Conservation (phyloP, 2,329 filamentous ascomycete genomes). For the Microascus cirrosus region DNA sequence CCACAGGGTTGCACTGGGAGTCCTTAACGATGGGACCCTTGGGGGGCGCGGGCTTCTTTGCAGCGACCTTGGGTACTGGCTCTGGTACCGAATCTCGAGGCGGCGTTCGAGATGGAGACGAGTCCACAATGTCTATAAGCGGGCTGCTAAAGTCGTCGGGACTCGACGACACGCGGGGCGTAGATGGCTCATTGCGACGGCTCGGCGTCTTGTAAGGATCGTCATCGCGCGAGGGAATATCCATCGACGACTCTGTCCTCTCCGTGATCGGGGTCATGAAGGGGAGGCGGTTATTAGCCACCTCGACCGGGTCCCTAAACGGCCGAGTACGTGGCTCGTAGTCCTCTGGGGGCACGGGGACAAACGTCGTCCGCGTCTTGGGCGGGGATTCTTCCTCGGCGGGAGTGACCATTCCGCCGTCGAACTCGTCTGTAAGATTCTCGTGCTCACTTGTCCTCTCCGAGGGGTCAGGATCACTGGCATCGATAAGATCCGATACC, state of each 20-base stretch:
- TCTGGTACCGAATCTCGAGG: neutral
- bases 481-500: constrained; percentile 27
- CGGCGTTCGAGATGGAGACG: constrained; percentile 21
- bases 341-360: constrained; percentile 75
- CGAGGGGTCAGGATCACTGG: constrained; percentile 17
- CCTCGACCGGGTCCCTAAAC: constrained; percentile 67
- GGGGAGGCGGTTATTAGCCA: constrained; percentile 81
- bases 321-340: constrained; percentile 70
- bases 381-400: constrained; percentile 23
- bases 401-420: constrained; percentile 27
- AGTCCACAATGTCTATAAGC: constrained; percentile 52
- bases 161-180: neutral
- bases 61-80: constrained; percentile 14
- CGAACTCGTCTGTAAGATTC: constrained; percentile 18
- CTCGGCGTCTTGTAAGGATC: constrained; percentile 68
- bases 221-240: constrained; percentile 45
- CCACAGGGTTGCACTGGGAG: constrained; percentile 77
- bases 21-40: constrained; percentile 74
- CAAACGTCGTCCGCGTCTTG: constrained; percentile 53
- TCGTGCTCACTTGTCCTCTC: constrained; percentile 16
- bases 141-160: constrained; percentile 55
- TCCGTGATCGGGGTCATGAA: constrained; percentile 99
- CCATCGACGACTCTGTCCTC: constrained; percentile 80
- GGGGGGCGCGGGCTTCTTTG: constrained; percentile 28
- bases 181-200: constrained; percentile 25